Evolutionary conservation across 352 stramenopile species (phyloP).

Genomic region (Hyaloperonospora brassicae): DNA sequence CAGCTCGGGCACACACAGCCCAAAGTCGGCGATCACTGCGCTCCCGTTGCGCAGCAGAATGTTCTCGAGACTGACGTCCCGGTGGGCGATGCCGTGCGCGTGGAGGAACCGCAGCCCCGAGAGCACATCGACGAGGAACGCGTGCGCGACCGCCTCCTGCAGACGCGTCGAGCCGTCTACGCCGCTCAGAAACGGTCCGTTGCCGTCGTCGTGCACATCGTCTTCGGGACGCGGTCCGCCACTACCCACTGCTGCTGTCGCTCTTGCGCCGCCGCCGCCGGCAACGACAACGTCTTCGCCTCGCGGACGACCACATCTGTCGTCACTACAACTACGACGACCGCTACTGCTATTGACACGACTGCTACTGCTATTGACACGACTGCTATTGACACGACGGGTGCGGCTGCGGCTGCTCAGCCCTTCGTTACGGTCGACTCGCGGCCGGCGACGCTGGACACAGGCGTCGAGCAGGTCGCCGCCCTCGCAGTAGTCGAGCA

Average conservation of each 20-base stretch:
- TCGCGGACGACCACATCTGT: too few relatives aligned
- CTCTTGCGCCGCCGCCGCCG: neutral
- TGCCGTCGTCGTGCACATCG: neutral
- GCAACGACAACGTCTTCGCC: too few relatives aligned
- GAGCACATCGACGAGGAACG: slow-evolving; percentile 65
- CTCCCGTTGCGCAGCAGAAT: slow-evolving; percentile 78
- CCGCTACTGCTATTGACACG: too few relatives aligned
- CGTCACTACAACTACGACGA: too few relatives aligned
- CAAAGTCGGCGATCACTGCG: slow-evolving; percentile 65
- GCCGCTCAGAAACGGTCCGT: slow-evolving; percentile 15
- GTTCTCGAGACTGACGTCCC: slow-evolving; percentile 97
- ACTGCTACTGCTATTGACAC: too few relatives aligned
- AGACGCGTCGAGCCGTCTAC: slow-evolving; percentile 28
- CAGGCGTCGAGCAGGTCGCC: slow-evolving; percentile 57
- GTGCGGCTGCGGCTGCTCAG: too few relatives aligned
- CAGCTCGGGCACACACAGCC: slow-evolving; percentile 50
- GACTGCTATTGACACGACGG: too few relatives aligned
- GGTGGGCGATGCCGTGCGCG: slow-evolving; percentile 74
- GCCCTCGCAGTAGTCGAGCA: slow-evolving; percentile 72
- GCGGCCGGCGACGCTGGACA: too few relatives aligned
- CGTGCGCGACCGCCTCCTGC: slow-evolving; percentile 36
- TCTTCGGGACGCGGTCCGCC: slow-evolving; percentile 8
- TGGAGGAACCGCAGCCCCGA: slow-evolving; percentile 59
- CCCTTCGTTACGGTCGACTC: too few relatives aligned
- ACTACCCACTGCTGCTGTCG: neutral